Conservation (phyloP, 2,329 filamentous ascomycete genomes). For the Fusarium luffae region DNA sequence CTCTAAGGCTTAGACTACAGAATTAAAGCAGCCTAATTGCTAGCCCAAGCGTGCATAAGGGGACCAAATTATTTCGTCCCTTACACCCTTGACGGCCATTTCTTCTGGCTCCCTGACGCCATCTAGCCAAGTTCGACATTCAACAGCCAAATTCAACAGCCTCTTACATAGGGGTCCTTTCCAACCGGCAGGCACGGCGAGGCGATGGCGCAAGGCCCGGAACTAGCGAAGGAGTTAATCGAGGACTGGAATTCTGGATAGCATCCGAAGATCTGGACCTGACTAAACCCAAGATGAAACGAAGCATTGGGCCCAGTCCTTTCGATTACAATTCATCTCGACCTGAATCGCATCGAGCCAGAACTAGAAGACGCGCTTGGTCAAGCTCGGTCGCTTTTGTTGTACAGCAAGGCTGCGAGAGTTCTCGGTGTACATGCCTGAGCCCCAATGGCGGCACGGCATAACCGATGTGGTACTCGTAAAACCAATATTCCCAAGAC, state of each 20-base stretch:
- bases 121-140: not conserved
- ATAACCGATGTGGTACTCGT: constrained; percentile 22
- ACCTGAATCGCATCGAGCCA: not conserved
- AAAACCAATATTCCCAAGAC: constrained; percentile 17
- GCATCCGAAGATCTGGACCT: constrained; percentile 2
- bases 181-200: not conserved
- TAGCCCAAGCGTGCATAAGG: not conserved
- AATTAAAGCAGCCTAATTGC: not conserved
- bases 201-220: constrained; percentile 12
- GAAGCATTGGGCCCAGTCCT: not conserved
- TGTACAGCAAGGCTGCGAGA: constrained; percentile 27
- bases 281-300: not conserved
- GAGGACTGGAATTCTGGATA: constrained; percentile 3
- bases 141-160: not conserved
- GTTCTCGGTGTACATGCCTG: not conserved
- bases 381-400: not conserved
- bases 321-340: not conserved
- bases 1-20: not conserved
- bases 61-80: not conserved
- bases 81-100: not conserved
- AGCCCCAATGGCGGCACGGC: constrained; percentile 16
- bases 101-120: not conserved
- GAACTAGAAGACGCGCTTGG: not conserved
- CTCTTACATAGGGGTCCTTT: not conserved
- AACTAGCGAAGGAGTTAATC: not conserved